Conservation (phyloP, 2,329 filamentous ascomycete species). For the Aureobasidium sp. region DNA sequence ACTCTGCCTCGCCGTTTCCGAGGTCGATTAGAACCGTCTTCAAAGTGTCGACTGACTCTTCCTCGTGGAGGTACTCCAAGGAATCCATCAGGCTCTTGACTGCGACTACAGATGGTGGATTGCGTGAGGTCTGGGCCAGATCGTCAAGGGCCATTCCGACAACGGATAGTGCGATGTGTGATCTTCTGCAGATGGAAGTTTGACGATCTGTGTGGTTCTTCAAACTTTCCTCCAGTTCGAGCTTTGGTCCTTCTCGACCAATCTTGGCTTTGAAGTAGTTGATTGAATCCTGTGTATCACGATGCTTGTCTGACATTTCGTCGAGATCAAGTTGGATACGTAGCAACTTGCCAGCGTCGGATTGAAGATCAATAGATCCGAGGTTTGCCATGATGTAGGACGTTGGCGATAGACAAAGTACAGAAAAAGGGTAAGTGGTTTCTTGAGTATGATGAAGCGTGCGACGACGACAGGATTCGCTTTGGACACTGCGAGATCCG, state of each 20-base stretch:
- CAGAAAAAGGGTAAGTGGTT: too few relatives aligned
- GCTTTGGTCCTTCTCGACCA: not conserved
- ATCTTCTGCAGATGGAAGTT: not conserved
- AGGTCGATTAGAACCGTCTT: not conserved
- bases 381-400: not conserved
- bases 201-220: too few relatives aligned
- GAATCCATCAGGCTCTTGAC: not conserved
- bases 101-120: not conserved
- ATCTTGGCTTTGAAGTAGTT: not conserved
- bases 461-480: too few relatives aligned
- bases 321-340: not conserved
- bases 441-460: not conserved
- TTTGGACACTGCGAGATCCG: not conserved
- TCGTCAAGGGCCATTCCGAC: not conserved
- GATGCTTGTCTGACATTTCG: not conserved
- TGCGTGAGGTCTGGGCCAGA: not conserved
- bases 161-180: not conserved
- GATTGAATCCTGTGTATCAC: not conserved
- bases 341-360: not conserved
- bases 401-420: too few relatives aligned
- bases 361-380: accelerated
- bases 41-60: not conserved
- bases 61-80: not conserved
- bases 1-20: not conserved
- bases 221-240: not conserved